Evolutionary conservation across 805 yeast genomes (phyloP).

Genomic region (Wickerhamiella cacticola): DNA sequence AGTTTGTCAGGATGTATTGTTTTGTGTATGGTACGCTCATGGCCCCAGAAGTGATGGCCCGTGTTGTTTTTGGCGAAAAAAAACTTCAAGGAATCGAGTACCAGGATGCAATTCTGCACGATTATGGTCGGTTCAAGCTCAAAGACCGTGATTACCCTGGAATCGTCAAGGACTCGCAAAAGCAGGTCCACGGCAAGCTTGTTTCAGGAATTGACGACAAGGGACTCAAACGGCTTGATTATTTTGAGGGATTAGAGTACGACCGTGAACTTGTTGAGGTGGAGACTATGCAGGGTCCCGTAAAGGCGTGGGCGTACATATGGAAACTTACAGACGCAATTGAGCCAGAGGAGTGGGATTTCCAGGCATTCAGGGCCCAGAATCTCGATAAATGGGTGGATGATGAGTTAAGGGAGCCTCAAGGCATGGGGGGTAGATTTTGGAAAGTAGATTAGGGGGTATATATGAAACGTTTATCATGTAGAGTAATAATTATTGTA

Average conservation of each 20-base stretch:
- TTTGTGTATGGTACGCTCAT: conserved; percentile 22
- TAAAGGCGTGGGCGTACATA: conserved; percentile 12
- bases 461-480: too few relatives aligned
- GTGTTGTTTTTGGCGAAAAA: conserved; percentile 17
- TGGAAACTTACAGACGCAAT: conserved; percentile 9
- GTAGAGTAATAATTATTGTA: too few relatives aligned
- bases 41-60: conserved; percentile 21
- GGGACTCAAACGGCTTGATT: conserved; percentile 18
- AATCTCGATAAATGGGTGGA: conserved; percentile 12
- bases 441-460: conserved; percentile 5
- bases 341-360: conserved; percentile 8
- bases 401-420: conserved; percentile 8
- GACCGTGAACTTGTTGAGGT: conserved; percentile 15
- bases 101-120: conserved; percentile 6
- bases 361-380: not conserved
- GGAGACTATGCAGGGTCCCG: not conserved
- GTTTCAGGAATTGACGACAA: conserved; percentile 14
- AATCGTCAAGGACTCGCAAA: not conserved
- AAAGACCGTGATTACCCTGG: conserved; percentile 21
- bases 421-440: conserved; percentile 12
- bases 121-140: conserved; percentile 12
- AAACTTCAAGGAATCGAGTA: not conserved
- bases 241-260: conserved; percentile 23
- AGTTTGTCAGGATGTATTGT: conserved; percentile 6
- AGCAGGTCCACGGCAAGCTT: conserved; percentile 16